These are phyloP conservation scores for Auricularia heimuer DNA, from an alignment of 768 basidiomycete genomes.

Conservation along the genomic window DNA sequence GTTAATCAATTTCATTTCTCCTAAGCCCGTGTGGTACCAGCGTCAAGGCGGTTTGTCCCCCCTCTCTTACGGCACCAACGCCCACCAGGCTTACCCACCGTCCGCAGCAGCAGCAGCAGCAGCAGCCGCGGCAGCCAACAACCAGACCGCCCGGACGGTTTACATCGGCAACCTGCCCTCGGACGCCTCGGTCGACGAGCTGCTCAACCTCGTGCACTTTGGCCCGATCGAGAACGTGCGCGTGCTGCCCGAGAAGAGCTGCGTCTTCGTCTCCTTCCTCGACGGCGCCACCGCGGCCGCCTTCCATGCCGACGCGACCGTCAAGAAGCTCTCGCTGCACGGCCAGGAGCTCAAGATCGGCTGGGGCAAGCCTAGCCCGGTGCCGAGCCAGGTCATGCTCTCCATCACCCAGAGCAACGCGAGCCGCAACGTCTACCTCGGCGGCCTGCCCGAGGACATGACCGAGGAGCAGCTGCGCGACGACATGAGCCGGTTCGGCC, in stretches of 20 bases:
- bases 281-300: slow-evolving; percentile 88
- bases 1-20: not conserved
- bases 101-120: slow-evolving; percentile 59
- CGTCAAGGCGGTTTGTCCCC: slow-evolving; percentile 37
- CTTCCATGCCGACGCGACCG: slow-evolving; percentile 93
- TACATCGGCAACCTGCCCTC: slow-evolving; percentile 95
- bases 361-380: slow-evolving; percentile 91
- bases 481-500: slow-evolving; percentile 86
- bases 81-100: not conserved
- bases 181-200: slow-evolving; percentile 93
- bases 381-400: slow-evolving; percentile 74
- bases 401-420: slow-evolving; percentile 91
- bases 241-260: slow-evolving; percentile 91
- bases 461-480: slow-evolving; percentile 90
- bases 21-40: slow-evolving; percentile 8
- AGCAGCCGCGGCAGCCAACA: slow-evolving; percentile 51
- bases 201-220: slow-evolving; percentile 95
- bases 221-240: slow-evolving; percentile 93
- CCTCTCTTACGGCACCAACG: not conserved
- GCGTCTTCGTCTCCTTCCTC: slow-evolving; percentile 97
- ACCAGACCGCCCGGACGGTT: slow-evolving; percentile 73
- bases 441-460: slow-evolving; percentile 79
- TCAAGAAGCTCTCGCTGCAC: slow-evolving; percentile 88
- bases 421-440: slow-evolving; percentile 92
- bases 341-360: slow-evolving; percentile 97